A percentile compares a stretch with the other conserved stretches of the same genome.
phyloP scores from a whole-genome alignment of 2,329 filamentous ascomycete species.

The Dactylellina leptospora region DNA sequence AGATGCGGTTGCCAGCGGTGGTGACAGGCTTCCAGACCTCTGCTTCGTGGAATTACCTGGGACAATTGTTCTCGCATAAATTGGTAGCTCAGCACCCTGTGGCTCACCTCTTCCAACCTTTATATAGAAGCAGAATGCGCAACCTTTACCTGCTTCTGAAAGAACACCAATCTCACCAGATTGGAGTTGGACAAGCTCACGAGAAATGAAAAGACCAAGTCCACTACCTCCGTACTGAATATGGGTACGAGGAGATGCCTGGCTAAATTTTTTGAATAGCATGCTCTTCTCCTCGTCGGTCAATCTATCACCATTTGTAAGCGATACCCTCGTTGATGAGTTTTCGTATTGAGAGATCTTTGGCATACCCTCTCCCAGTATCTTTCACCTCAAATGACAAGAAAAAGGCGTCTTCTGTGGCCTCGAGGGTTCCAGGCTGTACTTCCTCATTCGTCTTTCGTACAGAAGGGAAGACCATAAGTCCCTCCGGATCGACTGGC shows the following conservation, averaged over 20 bases:
- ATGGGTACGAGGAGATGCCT: constrained; percentile 65
- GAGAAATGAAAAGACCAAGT: constrained; percentile 77
- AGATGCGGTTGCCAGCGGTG: not conserved
- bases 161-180: constrained; percentile 79
- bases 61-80: constrained; percentile 26
- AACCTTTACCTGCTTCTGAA: constrained; percentile 73
- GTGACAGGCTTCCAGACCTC: not conserved
- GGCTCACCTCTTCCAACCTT: constrained; percentile 64
- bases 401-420: constrained; percentile 67
- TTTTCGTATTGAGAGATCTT: not conserved
- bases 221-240: constrained; percentile 77
- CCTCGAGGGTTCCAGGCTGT: constrained; percentile 49
- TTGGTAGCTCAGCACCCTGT: constrained; percentile 15
- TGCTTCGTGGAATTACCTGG: constrained; percentile 12
- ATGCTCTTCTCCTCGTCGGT: constrained; percentile 53
- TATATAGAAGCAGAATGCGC: constrained; percentile 80
- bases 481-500: constrained; percentile 20
- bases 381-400: constrained; percentile 79
- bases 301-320: constrained; percentile 52
- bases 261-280: constrained; percentile 56
- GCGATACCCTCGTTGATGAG: not conserved
- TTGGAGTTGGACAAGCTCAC: constrained; percentile 78
- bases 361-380: constrained; percentile 71
- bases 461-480: constrained; percentile 37
- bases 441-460: constrained; percentile 58